A percentile compares a stretch with the other conserved stretches of the same genome.
Conservation (phyloP, 2,329 filamentous ascomycete genomes). For the Neonectria magnoliae region DNA sequence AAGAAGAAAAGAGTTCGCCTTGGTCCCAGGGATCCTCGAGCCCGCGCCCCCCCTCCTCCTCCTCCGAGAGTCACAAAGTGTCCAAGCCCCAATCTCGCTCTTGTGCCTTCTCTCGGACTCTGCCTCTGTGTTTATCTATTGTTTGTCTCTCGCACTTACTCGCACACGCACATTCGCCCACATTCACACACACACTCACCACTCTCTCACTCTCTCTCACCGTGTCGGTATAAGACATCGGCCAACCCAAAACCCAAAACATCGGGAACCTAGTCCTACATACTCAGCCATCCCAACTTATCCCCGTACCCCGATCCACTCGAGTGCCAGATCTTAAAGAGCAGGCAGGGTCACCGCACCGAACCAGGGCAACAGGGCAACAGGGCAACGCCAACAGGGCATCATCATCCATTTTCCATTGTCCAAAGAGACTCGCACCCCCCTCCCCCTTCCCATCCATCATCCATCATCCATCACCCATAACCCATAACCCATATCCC, state of each 20-base stretch:
- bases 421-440: constrained; percentile 14
- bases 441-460: constrained; percentile 12
- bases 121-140: too few relatives aligned
- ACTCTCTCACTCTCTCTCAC: constrained; percentile 19
- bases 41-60: background rate
- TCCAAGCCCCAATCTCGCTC: constrained; percentile 9
- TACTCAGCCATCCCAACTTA: constrained; percentile 5
- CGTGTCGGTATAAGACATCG: constrained; percentile 38
- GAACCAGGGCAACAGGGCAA: background rate
- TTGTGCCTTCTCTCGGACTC: background rate
- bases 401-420: constrained; percentile 18
- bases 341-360: constrained; percentile 17
- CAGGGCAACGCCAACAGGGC: constrained; percentile 4
- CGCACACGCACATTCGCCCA: constrained; percentile 17
- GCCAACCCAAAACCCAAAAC: constrained; percentile 42
- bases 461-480: background rate
- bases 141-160: too few relatives aligned
- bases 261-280: constrained; percentile 22
- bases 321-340: constrained; percentile 39
- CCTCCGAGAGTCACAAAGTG: background rate
- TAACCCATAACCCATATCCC: constrained; percentile 5
- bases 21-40: constrained; percentile 17
- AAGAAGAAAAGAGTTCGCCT: constrained; percentile 17
- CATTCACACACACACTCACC: constrained; percentile 10
- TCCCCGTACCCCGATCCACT: constrained; percentile 36